phyloP scores from a whole-genome alignment of 495 filamentous ascomycete genomes.

The Parmelia sp. region DNA sequence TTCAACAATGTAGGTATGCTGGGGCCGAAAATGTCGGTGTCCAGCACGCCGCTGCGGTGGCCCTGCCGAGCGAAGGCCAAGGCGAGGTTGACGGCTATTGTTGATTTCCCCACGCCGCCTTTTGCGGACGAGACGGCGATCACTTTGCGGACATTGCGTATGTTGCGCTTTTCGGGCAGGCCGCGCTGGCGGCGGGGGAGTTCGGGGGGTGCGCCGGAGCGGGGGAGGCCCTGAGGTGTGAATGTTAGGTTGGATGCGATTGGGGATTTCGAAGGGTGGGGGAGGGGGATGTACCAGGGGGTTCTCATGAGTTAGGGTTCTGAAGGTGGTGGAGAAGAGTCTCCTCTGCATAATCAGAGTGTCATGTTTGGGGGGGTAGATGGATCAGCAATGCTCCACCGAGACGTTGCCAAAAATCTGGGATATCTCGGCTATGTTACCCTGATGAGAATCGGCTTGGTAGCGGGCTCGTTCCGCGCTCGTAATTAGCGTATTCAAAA shows the following conservation, averaged over 20 bases:
- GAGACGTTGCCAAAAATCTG: too few relatives aligned
- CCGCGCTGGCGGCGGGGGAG: slow-evolving; percentile 79
- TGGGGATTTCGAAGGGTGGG: slow-evolving; percentile 3
- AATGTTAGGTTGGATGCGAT: background rate
- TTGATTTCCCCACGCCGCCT: slow-evolving; percentile 93
- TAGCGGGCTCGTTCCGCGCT: too few relatives aligned
- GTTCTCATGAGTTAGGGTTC: slow-evolving; percentile 76
- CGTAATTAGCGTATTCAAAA: too few relatives aligned
- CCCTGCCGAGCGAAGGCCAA: slow-evolving; percentile 77
- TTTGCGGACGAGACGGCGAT: slow-evolving; percentile 94
- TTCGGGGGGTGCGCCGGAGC: slow-evolving; percentile 61
- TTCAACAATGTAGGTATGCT: slow-evolving; percentile 87
- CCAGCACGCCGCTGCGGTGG: slow-evolving; percentile 76
- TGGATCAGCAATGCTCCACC: too few relatives aligned
- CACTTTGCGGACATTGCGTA: slow-evolving; percentile 76
- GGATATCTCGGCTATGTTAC: too few relatives aligned
- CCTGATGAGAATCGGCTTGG: too few relatives aligned
- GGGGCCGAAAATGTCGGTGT: slow-evolving; percentile 94
- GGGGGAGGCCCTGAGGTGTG: slow-evolving; percentile 48
- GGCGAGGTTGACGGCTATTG: slow-evolving; percentile 85
- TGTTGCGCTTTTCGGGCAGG: slow-evolving; percentile 70
- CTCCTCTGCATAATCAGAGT: slow-evolving; percentile 50
- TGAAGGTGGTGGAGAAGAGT: slow-evolving; percentile 56
- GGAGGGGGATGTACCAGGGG: slow-evolving; percentile 56
- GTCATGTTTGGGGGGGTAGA: background rate